A percentile compares a stretch with the other conserved stretches of the same genome.
These are phyloP conservation scores for Trichoderma koningii DNA, from an alignment of 2,329 filamentous ascomycete species.

Conservation along the genomic window DNA sequence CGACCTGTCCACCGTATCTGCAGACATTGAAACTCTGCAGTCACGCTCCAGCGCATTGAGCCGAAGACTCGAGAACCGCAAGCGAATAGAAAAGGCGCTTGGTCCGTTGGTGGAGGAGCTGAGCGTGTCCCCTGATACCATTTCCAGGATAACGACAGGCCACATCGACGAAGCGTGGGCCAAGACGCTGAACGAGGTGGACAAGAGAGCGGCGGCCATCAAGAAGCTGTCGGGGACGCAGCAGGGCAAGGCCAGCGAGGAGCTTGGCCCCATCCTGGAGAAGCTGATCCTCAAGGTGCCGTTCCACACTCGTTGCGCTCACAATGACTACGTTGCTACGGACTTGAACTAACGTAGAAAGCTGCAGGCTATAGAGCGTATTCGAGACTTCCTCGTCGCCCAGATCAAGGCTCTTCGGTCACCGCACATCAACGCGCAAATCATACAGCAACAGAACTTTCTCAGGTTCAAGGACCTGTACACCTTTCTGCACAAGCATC, in stretches of 20 bases:
- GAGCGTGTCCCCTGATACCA: constrained; percentile 79
- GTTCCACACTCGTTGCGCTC: background rate
- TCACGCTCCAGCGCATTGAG: constrained; percentile 81
- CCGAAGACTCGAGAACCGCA: constrained; percentile 82
- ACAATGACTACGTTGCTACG: constrained; percentile 19
- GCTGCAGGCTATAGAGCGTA: constrained; percentile 78
- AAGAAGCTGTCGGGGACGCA: constrained; percentile 66
- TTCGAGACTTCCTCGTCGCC: constrained; percentile 89
- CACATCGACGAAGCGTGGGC: constrained; percentile 89
- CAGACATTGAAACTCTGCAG: constrained; percentile 93
- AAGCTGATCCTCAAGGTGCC: constrained; percentile 80
- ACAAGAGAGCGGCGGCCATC: constrained; percentile 72
- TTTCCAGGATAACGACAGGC: constrained; percentile 84
- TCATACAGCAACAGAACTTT: constrained; percentile 92
- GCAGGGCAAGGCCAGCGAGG: constrained; percentile 74
- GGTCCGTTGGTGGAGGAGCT: constrained; percentile 90
- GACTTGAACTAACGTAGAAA: background rate
- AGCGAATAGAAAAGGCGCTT: constrained; percentile 82
- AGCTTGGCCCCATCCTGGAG: constrained; percentile 81
- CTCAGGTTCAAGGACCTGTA: constrained; percentile 86
- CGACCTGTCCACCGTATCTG: constrained; percentile 87
- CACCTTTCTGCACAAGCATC: constrained; percentile 79
- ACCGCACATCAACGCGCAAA: constrained; percentile 94
- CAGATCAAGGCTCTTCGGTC: constrained; percentile 94
- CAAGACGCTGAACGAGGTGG: constrained; percentile 78